A percentile compares a stretch with the other conserved stretches of the same genome.
Evolutionary conservation across 2,329 filamentous ascomycete genomes (phyloP).

Genomic region (Myriangium duriaei): DNA sequence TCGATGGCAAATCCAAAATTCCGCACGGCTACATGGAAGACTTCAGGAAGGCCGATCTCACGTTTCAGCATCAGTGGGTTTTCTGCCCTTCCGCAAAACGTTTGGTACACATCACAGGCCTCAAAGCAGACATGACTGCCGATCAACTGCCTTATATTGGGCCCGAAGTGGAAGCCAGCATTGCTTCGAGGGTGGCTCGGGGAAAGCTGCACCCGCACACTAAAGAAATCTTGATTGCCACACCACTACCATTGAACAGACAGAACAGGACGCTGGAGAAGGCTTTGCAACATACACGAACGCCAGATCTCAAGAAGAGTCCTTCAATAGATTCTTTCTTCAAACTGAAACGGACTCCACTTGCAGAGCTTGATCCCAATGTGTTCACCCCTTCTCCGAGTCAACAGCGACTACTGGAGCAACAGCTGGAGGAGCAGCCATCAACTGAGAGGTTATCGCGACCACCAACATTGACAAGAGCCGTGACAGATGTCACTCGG

Average conservation of each 20-base stretch:
- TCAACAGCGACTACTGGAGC: slow-evolving; percentile 47
- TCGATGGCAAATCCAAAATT: slow-evolving; percentile 74
- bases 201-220: slow-evolving; percentile 86
- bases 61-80: slow-evolving; percentile 88
- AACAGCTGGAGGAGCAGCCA: slow-evolving; percentile 27
- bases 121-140: slow-evolving; percentile 49
- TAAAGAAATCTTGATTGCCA: slow-evolving; percentile 46
- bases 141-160: slow-evolving; percentile 75
- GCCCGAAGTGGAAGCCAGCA: slow-evolving; percentile 46
- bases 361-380: slow-evolving; percentile 57
- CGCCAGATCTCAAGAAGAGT: slow-evolving; percentile 44
- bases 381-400: slow-evolving; percentile 53
- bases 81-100: slow-evolving; percentile 64
- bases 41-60: slow-evolving; percentile 79
- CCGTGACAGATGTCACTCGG: slow-evolving; percentile 12
- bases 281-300: slow-evolving; percentile 13
- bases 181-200: slow-evolving; percentile 61
- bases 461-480: slow-evolving; percentile 14
- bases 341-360: slow-evolving; percentile 48
- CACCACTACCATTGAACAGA: neutral
- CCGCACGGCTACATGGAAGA: slow-evolving; percentile 68
- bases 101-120: slow-evolving; percentile 63
- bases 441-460: slow-evolving; percentile 14
- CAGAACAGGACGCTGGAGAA: neutral
- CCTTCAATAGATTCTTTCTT: slow-evolving; percentile 54